These are phyloP conservation scores for Suillus subalutaceus DNA, from an alignment of 768 basidiomycete genomes.

Conservation along the genomic window DNA sequence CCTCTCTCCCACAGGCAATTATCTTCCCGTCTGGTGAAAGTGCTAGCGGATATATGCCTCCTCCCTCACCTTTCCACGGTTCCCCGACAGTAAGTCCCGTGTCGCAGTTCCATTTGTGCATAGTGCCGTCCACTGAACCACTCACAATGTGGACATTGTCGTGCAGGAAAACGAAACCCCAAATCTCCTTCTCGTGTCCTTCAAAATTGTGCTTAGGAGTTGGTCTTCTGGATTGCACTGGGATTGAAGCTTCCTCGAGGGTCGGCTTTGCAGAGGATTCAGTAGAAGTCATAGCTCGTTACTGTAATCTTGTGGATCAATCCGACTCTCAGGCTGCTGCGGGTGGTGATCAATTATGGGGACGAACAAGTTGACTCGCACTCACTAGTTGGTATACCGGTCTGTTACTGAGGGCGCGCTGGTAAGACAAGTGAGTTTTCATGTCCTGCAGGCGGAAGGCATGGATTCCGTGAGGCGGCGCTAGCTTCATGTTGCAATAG, in stretches of 20 bases:
- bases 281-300: too few relatives aligned
- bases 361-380: background rate
- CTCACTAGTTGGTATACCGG: background rate
- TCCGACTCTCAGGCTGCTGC: background rate
- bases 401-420: too few relatives aligned
- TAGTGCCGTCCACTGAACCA: background rate
- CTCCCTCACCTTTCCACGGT: background rate
- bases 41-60: background rate
- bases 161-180: background rate
- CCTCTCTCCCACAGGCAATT: background rate
- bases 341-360: background rate
- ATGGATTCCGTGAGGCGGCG: too few relatives aligned
- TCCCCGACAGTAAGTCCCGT: background rate
- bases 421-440: too few relatives aligned
- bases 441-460: too few relatives aligned
- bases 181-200: background rate
- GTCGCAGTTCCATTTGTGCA: background rate
- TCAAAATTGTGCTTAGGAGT: background rate
- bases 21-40: background rate
- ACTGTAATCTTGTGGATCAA: too few relatives aligned
- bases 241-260: background rate
- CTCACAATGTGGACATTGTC: background rate
- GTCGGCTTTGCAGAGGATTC: accelerated
- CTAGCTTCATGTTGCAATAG: too few relatives aligned
- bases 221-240: background rate